phyloP scores from a whole-genome alignment of 768 basidiomycete genomes.

The Kwoniella europaea region DNA sequence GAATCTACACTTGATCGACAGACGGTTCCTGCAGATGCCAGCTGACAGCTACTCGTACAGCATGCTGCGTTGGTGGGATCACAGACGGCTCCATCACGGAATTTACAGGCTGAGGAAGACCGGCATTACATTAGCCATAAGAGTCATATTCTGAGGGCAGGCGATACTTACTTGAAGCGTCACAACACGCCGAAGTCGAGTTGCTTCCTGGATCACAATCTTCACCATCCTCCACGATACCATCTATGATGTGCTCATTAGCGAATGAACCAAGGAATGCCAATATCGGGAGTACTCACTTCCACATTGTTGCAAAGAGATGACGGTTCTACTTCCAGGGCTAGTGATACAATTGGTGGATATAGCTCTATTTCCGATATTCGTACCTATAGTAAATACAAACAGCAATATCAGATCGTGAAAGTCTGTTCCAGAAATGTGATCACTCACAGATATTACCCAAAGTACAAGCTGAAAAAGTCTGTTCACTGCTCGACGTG shows the following conservation, averaged over 20 bases:
- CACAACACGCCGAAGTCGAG: conserved; percentile 70
- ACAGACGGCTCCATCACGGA: conserved; percentile 72
- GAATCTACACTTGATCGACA: conserved; percentile 73
- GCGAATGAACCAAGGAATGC: too few relatives aligned
- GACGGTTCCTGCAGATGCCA: conserved; percentile 66
- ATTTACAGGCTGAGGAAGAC: conserved; percentile 60
- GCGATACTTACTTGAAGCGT: conserved; percentile 63
- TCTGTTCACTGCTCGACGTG: conserved; percentile 66
- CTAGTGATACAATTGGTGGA: conserved; percentile 73
- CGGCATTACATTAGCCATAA: too few relatives aligned
- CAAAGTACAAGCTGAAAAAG: conserved; percentile 77
- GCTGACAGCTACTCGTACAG: conserved; percentile 72
- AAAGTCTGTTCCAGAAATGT: background rate
- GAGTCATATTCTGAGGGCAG: too few relatives aligned
- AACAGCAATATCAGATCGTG: background rate
- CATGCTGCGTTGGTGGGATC: conserved; percentile 77
- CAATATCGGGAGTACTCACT: conserved; percentile 35
- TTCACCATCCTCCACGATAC: conserved; percentile 66
- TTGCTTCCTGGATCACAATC: conserved; percentile 79
- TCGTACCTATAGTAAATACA: conserved; percentile 62
- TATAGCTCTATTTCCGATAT: conserved; percentile 63
- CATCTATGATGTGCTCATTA: conserved; percentile 36
- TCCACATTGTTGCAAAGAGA: conserved; percentile 53
- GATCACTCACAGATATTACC: conserved; percentile 75
- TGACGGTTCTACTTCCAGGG: conserved; percentile 60